These are phyloP conservation scores for Climacium dendroides DNA, from an alignment of 225 moss, liverwort and hornwort genomes.

Conservation along the genomic window DNA sequence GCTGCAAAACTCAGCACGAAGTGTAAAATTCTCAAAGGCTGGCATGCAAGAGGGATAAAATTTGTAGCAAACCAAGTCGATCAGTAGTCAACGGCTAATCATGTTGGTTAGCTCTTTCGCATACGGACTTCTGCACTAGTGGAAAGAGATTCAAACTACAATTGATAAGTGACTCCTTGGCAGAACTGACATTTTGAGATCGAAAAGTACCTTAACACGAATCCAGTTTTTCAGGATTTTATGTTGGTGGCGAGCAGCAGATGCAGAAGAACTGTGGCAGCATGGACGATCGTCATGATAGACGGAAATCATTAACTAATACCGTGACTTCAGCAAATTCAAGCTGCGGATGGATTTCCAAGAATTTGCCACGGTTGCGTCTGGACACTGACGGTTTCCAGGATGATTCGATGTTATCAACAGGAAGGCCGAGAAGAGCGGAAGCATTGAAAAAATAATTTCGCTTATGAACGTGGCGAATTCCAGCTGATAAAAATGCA, in stretches of 20 bases:
- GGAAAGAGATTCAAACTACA: not conserved
- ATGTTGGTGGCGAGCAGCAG: not conserved
- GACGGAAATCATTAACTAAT: not conserved
- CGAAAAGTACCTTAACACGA: not conserved
- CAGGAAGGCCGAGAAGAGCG: not conserved
- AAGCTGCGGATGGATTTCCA: not conserved
- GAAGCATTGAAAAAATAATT: not conserved
- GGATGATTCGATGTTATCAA: slow-evolving; percentile 22
- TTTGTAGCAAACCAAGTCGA: not conserved
- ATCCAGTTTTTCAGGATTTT: not conserved
- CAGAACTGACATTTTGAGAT: not conserved
- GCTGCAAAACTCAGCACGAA: not conserved
- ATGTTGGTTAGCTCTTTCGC: not conserved
- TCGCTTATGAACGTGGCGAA: not conserved
- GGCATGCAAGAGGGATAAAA: not conserved
- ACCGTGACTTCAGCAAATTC: not conserved
- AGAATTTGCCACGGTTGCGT: not conserved
- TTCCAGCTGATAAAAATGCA: not conserved
- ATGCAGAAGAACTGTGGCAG: not conserved
- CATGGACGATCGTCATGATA: not conserved
- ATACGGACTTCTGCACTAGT: not conserved
- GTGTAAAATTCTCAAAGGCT: not conserved
- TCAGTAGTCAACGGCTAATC: not conserved
- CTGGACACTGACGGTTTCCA: not conserved
- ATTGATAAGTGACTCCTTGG: not conserved